Evolutionary conservation across 495 filamentous ascomycete species (phyloP).

Genomic region (Penicillium cosmopolitanum): DNA sequence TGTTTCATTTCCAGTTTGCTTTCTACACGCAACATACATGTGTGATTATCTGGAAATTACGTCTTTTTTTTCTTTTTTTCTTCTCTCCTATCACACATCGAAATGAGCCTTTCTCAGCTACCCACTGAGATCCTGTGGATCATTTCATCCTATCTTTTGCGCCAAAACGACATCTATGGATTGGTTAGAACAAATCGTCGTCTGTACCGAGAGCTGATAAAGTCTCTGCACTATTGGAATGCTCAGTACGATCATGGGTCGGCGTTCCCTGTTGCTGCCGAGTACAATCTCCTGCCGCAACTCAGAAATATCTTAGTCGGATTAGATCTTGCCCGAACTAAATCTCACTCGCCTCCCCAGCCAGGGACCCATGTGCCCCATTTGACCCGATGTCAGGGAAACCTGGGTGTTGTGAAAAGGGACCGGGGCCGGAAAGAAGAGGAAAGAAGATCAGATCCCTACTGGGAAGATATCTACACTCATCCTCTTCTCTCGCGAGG

Average conservation of each 20-base stretch:
- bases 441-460: neutral
- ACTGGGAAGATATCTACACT: neutral
- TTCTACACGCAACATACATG: too few relatives aligned
- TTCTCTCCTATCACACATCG: neutral
- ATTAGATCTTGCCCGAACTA: neutral
- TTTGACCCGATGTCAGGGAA: neutral
- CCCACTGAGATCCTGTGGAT: neutral
- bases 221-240: neutral
- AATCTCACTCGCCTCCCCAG: neutral
- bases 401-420: neutral
- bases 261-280: neutral
- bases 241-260: neutral
- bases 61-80: too few relatives aligned
- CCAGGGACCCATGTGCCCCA: neutral
- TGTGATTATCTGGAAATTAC: too few relatives aligned
- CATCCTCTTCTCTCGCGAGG: neutral
- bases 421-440: neutral
- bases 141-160: neutral
- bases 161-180: neutral
- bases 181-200: too few relatives aligned
- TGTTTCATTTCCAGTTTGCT: too few relatives aligned
- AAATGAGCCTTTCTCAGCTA: neutral
- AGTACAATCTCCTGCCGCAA: neutral
- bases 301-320: neutral
- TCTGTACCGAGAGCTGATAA: neutral